Base-by-base conservation (phyloP, 2,329 filamentous ascomycete genomes). In the Talaromyces piceae region DNA sequence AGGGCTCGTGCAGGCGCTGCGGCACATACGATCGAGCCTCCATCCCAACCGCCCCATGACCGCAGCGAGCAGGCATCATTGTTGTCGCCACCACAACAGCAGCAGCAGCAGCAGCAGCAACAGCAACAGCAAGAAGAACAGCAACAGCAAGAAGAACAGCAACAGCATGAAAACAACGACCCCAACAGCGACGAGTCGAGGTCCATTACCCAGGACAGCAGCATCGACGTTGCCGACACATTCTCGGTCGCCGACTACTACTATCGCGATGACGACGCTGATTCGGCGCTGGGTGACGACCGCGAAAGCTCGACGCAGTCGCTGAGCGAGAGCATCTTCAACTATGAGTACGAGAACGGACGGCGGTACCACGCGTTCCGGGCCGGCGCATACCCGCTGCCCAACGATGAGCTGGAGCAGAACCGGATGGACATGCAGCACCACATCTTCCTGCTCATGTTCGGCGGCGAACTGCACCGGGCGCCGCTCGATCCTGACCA, bases 321-420 rank as follows among this genome's bases (percentile, higher is more conserved):
- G 7, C 47, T 53, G 23, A 47, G 5, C 18, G 51, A 53, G 33
- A 53, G 47, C 37, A 27, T 53, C 22, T 53, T 53, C 47, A 53
- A 50, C 31, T 53, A 53, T 33, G 26, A 50, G 23, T 52, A 52
- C 30, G 56, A 56, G 13, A 56, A 59, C 37, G 57, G 58, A 13
- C 54, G 56, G 1, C 50, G 52, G 6, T 59, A 57, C 50, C 58
- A 60, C 31, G 47, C 54, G n/a, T 60, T 58, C 48, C 54, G 55
- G 47, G 56, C 54, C n/a, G 56, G 58, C 27, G 41, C 53, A 12
- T 55, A 55, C 45, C 51, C 59, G 3, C 39, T 59, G 16, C 58
- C 58, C 44, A 61, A 61, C 47, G 59, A 61, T 39, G 58, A 61
- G 39, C 50, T 45, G 25, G 59, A 61, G 50, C 58, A 60, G 47